Conservation (phyloP, 2,329 filamentous ascomycete genomes). For the Tolypocladium sp. region DNA sequence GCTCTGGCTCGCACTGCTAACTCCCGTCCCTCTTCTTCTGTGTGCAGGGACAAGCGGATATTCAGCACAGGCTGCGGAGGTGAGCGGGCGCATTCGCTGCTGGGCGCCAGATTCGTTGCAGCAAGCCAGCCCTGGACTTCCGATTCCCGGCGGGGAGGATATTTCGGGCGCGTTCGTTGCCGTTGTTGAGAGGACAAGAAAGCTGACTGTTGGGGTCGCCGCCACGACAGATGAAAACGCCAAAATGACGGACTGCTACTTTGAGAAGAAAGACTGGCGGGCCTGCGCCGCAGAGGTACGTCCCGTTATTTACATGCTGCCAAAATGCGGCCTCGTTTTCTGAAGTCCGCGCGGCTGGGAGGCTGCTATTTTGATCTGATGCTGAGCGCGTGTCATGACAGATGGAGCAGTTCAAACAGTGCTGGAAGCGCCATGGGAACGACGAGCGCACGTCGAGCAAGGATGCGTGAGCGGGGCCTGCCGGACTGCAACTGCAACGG, state of each 20-base stretch:
- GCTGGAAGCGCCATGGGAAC: conserved; percentile 88
- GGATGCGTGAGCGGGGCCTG: conserved; percentile 37
- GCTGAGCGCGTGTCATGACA: conserved; percentile 28
- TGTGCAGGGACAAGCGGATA: conserved; percentile 84
- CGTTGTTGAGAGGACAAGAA: background rate
- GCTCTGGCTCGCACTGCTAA: background rate
- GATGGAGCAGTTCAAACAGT: conserved; percentile 85
- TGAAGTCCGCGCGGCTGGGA: background rate
- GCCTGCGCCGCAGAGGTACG: conserved; percentile 79
- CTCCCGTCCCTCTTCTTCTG: background rate
- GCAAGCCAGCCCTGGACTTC: background rate
- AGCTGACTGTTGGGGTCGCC: background rate
- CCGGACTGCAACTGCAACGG: background rate
- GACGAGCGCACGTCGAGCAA: conserved; percentile 72
- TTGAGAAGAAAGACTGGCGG: conserved; percentile 92
- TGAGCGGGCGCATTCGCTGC: conserved; percentile 28
- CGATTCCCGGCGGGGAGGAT: background rate
- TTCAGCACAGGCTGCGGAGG: conserved; percentile 92
- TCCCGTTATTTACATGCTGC: conserved; percentile 7
- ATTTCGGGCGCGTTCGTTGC: background rate
- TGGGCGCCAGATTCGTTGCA: background rate
- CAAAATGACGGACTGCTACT: conserved; percentile 92
- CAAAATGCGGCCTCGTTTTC: background rate
- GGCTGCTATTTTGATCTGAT: background rate
- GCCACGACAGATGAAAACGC: conserved; percentile 64